These are phyloP conservation scores for Anacardium occidentale DNA, from an alignment of 345 rosid species.

Conservation along the genomic window DNA sequence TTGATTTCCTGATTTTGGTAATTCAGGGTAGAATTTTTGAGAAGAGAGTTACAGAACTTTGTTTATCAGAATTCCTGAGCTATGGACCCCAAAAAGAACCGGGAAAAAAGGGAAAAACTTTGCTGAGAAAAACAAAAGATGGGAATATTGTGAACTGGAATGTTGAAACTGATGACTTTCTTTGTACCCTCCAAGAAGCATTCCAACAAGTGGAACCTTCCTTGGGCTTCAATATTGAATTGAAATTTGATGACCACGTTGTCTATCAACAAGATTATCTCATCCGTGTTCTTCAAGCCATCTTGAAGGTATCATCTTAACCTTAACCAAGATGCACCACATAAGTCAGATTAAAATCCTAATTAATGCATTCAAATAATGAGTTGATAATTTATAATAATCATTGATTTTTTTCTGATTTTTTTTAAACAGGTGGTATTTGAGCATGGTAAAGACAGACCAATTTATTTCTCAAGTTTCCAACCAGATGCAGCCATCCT, in stretches of 20 bases:
- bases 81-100: slow-evolving; percentile 71
- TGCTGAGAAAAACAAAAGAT: slow-evolving; percentile 71
- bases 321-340: no score
- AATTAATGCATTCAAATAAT: background rate
- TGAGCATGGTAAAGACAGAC: slow-evolving; percentile 54
- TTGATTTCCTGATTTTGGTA: slow-evolving; percentile 14
- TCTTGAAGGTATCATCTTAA: slow-evolving; percentile 41
- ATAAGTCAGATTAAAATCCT: no score
- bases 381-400: background rate
- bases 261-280: slow-evolving; percentile 62
- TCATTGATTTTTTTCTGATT: no score
- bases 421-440: slow-evolving; percentile 50
- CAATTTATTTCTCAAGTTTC: slow-evolving; percentile 81
- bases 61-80: slow-evolving; percentile 61
- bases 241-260: slow-evolving; percentile 82
- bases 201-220: slow-evolving; percentile 67
- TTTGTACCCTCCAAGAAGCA: slow-evolving; percentile 79
- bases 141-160: slow-evolving; percentile 68
- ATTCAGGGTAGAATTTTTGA: slow-evolving; percentile 69
- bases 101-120: slow-evolving; percentile 46
- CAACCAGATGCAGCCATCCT: slow-evolving; percentile 90
- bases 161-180: slow-evolving; percentile 66
- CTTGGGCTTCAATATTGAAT: slow-evolving; percentile 84
- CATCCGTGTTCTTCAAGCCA: slow-evolving; percentile 53
- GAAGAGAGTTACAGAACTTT: slow-evolving; percentile 72